Percentiles rank a stretch among this genome's conserved stretches.
These are phyloP conservation scores for Monosporascus ibericus DNA, from an alignment of 2,329 filamentous ascomycete genomes.

Conservation along the genomic window DNA sequence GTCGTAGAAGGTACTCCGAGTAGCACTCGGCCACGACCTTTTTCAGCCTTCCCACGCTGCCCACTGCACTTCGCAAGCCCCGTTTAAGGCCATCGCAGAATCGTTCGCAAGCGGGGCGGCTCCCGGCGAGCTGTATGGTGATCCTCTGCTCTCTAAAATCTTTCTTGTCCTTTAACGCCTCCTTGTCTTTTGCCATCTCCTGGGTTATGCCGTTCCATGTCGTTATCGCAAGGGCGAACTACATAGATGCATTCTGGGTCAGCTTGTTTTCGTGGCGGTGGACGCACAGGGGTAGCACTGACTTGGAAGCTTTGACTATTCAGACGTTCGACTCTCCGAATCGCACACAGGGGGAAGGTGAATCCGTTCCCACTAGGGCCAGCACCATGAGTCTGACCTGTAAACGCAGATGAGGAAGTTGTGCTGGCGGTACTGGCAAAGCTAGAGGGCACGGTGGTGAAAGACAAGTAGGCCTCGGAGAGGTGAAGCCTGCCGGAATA, in stretches of 20 bases:
- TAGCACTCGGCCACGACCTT: conserved; percentile 80
- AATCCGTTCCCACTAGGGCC: conserved; percentile 95
- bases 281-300: conserved; percentile 9
- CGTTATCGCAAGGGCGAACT: conserved; percentile 89
- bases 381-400: conserved; percentile 85
- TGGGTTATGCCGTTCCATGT: conserved; percentile 78
- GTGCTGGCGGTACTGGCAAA: conserved; percentile 76
- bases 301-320: conserved; percentile 84
- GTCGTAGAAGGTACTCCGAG: conserved; percentile 72
- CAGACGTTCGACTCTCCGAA: conserved; percentile 84
- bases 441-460: conserved; percentile 87
- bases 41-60: conserved; percentile 79
- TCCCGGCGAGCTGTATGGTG: conserved; percentile 85
- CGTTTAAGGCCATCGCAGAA: conserved; percentile 96
- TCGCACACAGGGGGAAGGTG: conserved; percentile 85
- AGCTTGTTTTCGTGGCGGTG: conserved; percentile 1
- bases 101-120: conserved; percentile 80
- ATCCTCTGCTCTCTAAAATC: conserved; percentile 68
- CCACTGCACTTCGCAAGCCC: conserved; percentile 78
- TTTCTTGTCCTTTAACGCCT: conserved; percentile 32
- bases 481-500: conserved; percentile 91
- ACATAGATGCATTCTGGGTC: conserved; percentile 12
- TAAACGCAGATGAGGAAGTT: conserved; percentile 75
- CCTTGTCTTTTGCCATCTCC: conserved; percentile 39
- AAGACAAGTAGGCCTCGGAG: conserved; percentile 92